Evolutionary conservation across 257 asterid genomes (phyloP), one percentile per base, ranked within the genome.

Genomic region (Solanum etuberosum): DNA sequence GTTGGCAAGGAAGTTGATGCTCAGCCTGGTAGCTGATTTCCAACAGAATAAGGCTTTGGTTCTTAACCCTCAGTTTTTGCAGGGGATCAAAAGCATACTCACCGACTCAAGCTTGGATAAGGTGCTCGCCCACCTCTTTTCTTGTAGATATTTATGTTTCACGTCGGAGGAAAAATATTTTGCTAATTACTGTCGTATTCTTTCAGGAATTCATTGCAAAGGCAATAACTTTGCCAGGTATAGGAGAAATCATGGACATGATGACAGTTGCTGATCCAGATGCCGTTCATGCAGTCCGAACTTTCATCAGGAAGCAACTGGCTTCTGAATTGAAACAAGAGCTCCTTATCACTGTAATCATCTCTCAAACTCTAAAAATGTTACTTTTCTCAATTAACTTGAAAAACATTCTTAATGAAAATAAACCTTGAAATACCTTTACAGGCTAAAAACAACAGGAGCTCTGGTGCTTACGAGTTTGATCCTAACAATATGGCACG

Each of bases 221-320:
- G 94, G 98, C 98, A 78, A 77, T 95, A 73, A 94, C 95, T 87
- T 87, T 95, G 78, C 98, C 98, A 14, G 98, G 98, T 84, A 92
- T 80, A 81, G 97, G 98, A 42, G 98, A 95, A 90, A 93, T 95
- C 87, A 94, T 94, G 98, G 98, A 95, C 93, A 85, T 94, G 94
- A 90, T 95, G 98, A 93, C 92, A 88, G 92, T 93, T 87, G 98
- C 98, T 31, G 98, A 95, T 88, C 98, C 98, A 7, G 98, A 95
- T 90, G 98, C 98, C 54, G 98, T 95, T 91, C 95, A 94, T 87
- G 94, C 96, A 7, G 98, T 94, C 78, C 91, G 98, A 77, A 87
- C 88, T 63, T 95, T 93, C 89, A 90, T 95, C 88, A 90, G 94
- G 87, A 92, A 93, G 93, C 95, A 93, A 91, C 92, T 95, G 88